phyloP scores from a whole-genome alignment of 148 eudicot genomes.

The Oxyria digyna region DNA sequence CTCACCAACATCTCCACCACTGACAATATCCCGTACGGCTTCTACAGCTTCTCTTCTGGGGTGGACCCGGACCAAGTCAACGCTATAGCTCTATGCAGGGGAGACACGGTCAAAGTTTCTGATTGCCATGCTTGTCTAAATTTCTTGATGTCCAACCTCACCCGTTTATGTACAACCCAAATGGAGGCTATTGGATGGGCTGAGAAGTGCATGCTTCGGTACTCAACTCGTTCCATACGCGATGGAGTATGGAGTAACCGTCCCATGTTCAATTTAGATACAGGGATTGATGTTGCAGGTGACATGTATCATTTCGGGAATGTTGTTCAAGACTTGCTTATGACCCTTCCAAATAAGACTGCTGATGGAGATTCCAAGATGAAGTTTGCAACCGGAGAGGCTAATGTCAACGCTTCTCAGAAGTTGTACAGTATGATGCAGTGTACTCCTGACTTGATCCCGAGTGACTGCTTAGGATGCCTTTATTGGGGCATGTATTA shows the following conservation, averaged over 20 bases:
- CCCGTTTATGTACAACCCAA: constrained; percentile 10
- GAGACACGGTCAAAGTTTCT: neutral
- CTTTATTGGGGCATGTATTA: neutral
- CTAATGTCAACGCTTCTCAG: neutral
- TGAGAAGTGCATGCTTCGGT: constrained; percentile 11
- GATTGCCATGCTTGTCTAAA: constrained; percentile 14
- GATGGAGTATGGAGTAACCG: neutral
- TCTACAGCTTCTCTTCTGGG: constrained; percentile 25
- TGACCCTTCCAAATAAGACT: constrained; percentile 4
- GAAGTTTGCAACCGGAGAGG: constrained; percentile 15
- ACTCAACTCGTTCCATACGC: neutral
- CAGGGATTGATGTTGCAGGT: neutral
- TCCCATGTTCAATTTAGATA: neutral
- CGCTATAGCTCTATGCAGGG: constrained; percentile 19
- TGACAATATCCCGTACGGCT: constrained; percentile 22
- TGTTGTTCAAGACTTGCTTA: neutral
- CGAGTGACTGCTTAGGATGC: constrained; percentile 19
- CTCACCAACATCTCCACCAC: constrained; percentile 14
- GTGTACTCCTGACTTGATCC: constrained; percentile 15
- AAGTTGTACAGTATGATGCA: constrained; percentile 15
- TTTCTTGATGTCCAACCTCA: neutral
- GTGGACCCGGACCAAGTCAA: constrained; percentile 13
- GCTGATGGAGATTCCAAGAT: neutral
- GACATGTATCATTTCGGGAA: neutral
- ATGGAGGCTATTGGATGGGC: constrained; percentile 13